A percentile compares a stretch with the other conserved stretches of the same genome.
Evolutionary conservation across 208 protist genomes (phyloP).

Genomic region (Crithidia expoeki): DNA sequence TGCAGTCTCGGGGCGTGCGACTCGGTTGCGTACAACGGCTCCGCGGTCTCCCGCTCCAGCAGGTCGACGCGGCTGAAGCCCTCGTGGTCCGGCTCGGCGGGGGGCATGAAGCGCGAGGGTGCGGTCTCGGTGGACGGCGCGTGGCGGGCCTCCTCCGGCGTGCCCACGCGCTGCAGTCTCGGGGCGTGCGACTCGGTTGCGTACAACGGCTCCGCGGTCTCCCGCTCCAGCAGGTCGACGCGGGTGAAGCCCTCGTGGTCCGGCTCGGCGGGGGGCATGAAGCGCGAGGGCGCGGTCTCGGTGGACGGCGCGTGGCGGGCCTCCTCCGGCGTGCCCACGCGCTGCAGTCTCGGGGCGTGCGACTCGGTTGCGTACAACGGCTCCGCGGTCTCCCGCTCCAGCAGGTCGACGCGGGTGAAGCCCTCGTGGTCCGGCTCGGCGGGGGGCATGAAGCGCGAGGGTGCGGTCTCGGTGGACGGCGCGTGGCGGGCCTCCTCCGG

Average conservation of each 20-base stretch:
- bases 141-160: not conserved
- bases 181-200: not conserved
- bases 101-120: not conserved
- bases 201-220: not conserved
- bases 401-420: not conserved
- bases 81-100: slow-evolving; percentile 1
- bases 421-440: slow-evolving; percentile 2
- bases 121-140: not conserved
- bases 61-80: slow-evolving; percentile 4
- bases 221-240: slow-evolving; percentile 4
- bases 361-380: not conserved
- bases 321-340: slow-evolving; percentile 1
- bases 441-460: not conserved
- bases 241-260: not conserved
- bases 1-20: not conserved
- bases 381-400: slow-evolving; percentile 4
- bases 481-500: not conserved
- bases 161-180: not conserved
- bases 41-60: slow-evolving; percentile 3
- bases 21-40: not conserved
- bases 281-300: not conserved
- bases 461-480: not conserved
- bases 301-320: not conserved
- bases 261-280: slow-evolving; percentile 1
- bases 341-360: too few species aligned